phyloP scores from a whole-genome alignment of 768 basidiomycete species.

The Trametes cubensis region DNA sequence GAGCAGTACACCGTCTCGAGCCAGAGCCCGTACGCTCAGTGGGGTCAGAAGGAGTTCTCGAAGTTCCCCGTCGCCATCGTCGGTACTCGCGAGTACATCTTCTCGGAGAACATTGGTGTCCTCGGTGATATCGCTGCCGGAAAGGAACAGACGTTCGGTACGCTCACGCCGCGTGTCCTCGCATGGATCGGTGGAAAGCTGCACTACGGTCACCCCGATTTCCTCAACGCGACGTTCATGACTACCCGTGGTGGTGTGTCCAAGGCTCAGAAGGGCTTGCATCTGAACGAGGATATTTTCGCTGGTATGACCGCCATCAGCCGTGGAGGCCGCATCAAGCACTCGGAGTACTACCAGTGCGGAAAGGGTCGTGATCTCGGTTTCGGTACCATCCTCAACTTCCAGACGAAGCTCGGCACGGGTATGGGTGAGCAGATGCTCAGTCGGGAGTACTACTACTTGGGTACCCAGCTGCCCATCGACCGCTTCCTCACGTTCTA shows the following conservation, averaged over 20 bases:
- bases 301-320: conserved; percentile 99
- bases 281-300: conserved; percentile 99
- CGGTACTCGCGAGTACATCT: conserved; percentile 98
- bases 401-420: conserved; percentile 99
- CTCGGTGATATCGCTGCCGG: conserved; percentile 98
- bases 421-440: conserved; percentile 99
- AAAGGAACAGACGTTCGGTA: conserved; percentile 99
- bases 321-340: conserved; percentile 98
- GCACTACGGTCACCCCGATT: conserved; percentile 99
- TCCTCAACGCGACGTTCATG: conserved; percentile 98
- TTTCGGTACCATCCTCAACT: conserved; percentile 98
- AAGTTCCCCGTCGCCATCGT: conserved; percentile 95
- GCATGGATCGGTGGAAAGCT: conserved; percentile 98
- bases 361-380: conserved; percentile 99
- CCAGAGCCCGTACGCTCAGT: conserved; percentile 95
- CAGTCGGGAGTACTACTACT: conserved; percentile 98
- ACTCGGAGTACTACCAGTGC: conserved; percentile 99
- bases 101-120: conserved; percentile 99
- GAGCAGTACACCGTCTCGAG: conserved; percentile 90
- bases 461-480: conserved; percentile 96
- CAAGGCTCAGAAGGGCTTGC: conserved; percentile 98
- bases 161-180: conserved; percentile 91
- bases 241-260: conserved; percentile 97
- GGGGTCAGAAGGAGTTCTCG: conserved; percentile 91
- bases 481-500: conserved; percentile 99